Base-by-base conservation (phyloP, 1,284 basidiomycete species). In the Malassezia yamatoensis region DNA sequence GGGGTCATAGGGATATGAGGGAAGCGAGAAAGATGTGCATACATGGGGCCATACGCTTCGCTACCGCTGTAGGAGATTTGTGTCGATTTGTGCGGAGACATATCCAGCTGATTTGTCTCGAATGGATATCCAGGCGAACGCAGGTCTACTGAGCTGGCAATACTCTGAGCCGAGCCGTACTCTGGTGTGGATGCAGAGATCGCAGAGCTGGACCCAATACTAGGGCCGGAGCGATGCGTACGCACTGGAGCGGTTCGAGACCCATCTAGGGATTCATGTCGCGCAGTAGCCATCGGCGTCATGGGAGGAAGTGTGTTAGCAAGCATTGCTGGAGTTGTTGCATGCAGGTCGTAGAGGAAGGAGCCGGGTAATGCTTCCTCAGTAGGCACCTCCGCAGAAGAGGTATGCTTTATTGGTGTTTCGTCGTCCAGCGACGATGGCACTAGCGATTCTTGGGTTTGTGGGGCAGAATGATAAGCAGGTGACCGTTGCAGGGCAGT, bases 151-250 rank as follows among this genome's bases (percentile, higher is more conserved):
- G 40, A 42, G 46, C 46, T 42, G 8, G 29, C 53, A 37, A 48
- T 49, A 48, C 40, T 48, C 21, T 35, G 53, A 36, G 46, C n/a
- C 6, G 39, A 40, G 18, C 18, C 32, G 21, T 49, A 44, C 34
- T 54, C 53, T 21, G 53, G 53, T 39, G 53, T 54, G 44, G 52
- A 47, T 1, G 38, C 9, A 8, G 53, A 38, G 32, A 49, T 24
- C 37, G 38, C 15, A 15, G 48, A 49, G 48, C 37, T 32, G n/a
- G 46, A 36, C 16, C 32, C n/a, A 24, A 49, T 49, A 34, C 48
- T 41, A 16, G 48, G 37, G 8, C 47, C 47, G 5, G 47, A 49
- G 47, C 36, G 47, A 38, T 49, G 47, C 47, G 24, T 48, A 16
- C 35, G 24, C 43, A 15, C 24, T 15, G 24, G 8, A 7, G 24